Evolutionary conservation across 2,329 filamentous ascomycete species (phyloP).

Genomic region (Decorospora gaudefroyi): DNA sequence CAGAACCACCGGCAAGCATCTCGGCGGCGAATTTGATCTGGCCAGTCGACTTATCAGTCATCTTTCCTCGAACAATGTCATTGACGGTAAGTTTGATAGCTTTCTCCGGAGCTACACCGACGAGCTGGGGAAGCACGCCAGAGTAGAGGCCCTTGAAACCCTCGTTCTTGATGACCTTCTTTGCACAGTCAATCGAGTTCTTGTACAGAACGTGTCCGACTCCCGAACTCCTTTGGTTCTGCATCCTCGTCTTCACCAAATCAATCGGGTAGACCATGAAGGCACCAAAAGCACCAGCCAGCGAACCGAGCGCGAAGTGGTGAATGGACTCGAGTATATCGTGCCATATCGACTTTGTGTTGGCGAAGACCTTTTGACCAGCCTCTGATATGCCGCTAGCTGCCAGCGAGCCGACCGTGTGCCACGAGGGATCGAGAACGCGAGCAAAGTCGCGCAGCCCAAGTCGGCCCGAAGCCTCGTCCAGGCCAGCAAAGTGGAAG

Average conservation of each 20-base stretch:
- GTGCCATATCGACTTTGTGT: conserved; percentile 62
- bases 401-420: conserved; percentile 64
- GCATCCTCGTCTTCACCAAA: conserved; percentile 96
- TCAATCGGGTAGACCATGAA: conserved; percentile 99
- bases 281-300: conserved; percentile 94
- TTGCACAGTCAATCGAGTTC: conserved; percentile 94
- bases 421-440: conserved; percentile 93
- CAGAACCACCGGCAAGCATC: conserved; percentile 82
- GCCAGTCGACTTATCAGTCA: conserved; percentile 73
- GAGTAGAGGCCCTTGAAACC: conserved; percentile 89
- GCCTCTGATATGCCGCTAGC: conserved; percentile 51
- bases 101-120: conserved; percentile 98
- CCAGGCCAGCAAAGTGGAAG: conserved; percentile 95
- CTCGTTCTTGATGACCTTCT: conserved; percentile 91
- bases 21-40: conserved; percentile 73
- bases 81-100: conserved; percentile 99
- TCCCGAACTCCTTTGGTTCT: conserved; percentile 82
- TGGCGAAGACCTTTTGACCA: conserved; percentile 60
- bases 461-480: conserved; percentile 84
- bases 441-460: conserved; percentile 86
- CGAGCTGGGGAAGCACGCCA: conserved; percentile 89
- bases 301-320: conserved; percentile 85
- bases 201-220: conserved; percentile 91
- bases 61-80: conserved; percentile 78
- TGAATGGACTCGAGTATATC: conserved; percentile 76